phyloP scores from a whole-genome alignment of 73 alveolate genomes.

The Paramecium bursaria region DNA sequence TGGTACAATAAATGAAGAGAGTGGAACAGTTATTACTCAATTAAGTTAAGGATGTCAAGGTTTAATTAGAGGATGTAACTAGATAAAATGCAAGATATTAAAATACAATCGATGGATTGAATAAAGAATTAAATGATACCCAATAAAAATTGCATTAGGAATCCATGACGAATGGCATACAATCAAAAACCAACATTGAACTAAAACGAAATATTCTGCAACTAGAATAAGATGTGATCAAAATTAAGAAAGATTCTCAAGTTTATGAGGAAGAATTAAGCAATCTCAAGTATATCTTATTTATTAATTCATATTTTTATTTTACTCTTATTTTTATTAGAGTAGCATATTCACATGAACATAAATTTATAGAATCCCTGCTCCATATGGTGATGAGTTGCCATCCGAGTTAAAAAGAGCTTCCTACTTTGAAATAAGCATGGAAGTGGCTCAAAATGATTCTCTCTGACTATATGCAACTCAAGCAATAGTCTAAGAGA shows the following conservation, averaged over 20 bases:
- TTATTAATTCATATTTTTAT: too few relatives aligned
- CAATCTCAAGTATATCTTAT: conserved; percentile 23
- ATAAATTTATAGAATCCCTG: conserved; percentile 63
- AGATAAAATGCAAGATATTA: not conserved
- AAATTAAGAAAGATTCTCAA: conserved; percentile 2
- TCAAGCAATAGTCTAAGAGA: conserved; percentile 18
- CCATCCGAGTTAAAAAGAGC: conserved; percentile 46
- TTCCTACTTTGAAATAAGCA: conserved; percentile 43
- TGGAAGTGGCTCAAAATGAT: conserved; percentile 61
- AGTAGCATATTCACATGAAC: conserved; percentile 43
- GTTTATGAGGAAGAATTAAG: conserved; percentile 29
- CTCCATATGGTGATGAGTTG: conserved; percentile 61
- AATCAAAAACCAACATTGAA: conserved; percentile 23
- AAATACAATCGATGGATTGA: conserved; percentile 33
- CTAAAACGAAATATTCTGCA: conserved; percentile 9
- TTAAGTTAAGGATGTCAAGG: conserved; percentile 19
- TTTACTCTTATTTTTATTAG: conserved; percentile 13
- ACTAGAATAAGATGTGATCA: conserved; percentile 35
- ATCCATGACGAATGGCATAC: conserved; percentile 23
- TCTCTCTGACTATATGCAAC: conserved; percentile 48
- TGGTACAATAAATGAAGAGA: not conserved
- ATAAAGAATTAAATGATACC: not conserved
- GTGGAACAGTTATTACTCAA: conserved; percentile 30
- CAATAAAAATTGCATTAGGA: conserved; percentile 39
- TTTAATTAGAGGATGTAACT: conserved; percentile 1